These are phyloP conservation scores for Epichloe sylvatica DNA, from an alignment of 2,329 filamentous ascomycete species.

Conservation along the genomic window DNA sequence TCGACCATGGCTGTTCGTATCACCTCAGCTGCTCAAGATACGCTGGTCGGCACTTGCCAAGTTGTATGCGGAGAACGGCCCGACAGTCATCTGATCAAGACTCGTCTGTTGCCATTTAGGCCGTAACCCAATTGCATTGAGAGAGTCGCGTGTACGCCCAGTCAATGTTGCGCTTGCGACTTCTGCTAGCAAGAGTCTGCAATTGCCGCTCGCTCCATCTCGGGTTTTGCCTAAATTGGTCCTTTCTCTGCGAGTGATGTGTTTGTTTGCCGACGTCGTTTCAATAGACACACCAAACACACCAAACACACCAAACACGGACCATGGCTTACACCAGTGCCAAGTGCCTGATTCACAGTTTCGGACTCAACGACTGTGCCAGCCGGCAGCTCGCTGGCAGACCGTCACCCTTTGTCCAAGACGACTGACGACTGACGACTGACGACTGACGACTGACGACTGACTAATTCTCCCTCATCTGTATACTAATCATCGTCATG, in stretches of 20 bases:
- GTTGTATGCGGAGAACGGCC: neutral
- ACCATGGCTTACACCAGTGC: slow-evolving; percentile 3
- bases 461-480: no score
- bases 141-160: neutral
- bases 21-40: neutral
- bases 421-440: neutral
- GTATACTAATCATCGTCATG: neutral
- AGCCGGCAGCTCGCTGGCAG: slow-evolving; percentile 3
- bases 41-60: neutral
- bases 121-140: slow-evolving; percentile 2
- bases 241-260: neutral
- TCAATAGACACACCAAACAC: neutral
- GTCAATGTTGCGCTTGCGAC: neutral
- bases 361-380: neutral
- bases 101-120: neutral
- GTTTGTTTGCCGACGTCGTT: slow-evolving; percentile 3
- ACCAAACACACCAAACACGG: slow-evolving; percentile 1
- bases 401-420: neutral
- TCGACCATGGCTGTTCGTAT: neutral
- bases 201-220: neutral
- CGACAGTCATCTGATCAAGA: neutral
- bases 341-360: slow-evolving; percentile 3
- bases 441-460: no score
- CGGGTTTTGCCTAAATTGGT: neutral
- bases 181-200: neutral